Percentiles rank a stretch among this genome's conserved stretches.
Evolutionary conservation across 345 rosid genomes (phyloP).

Genomic region (Excoecaria cochinchinensis): DNA sequence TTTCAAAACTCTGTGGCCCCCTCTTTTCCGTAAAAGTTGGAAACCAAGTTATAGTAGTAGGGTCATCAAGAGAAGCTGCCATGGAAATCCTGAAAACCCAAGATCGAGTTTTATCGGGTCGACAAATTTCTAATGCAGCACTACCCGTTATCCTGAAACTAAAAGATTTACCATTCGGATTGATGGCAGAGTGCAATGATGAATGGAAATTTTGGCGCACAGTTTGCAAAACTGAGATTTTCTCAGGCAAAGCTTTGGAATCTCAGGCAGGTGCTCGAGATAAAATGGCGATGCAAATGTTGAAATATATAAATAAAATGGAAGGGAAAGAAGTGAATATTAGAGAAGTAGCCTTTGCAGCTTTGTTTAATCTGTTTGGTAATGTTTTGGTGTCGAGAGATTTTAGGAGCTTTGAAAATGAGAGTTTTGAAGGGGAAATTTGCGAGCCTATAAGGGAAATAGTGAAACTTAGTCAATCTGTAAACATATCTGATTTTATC

Average conservation of each 20-base stretch:
- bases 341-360: constrained; percentile 25
- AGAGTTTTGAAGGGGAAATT: constrained; percentile 25
- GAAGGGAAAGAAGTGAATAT: constrained; percentile 34
- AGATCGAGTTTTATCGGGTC: constrained; percentile 30
- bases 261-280: constrained; percentile 18
- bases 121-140: constrained; percentile 33
- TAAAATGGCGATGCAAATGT: constrained; percentile 28
- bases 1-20: constrained; percentile 31
- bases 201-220: constrained; percentile 29
- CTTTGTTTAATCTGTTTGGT: constrained; percentile 35
- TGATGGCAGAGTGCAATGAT: constrained; percentile 32
- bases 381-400: constrained; percentile 32
- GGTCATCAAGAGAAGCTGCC: constrained; percentile 35
- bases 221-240: constrained; percentile 32
- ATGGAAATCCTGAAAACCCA: constrained; percentile 35
- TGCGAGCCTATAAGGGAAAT: constrained; percentile 19
- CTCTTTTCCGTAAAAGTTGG: constrained; percentile 34
- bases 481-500: constrained; percentile 40
- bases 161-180: constrained; percentile 30
- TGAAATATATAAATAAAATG: constrained; percentile 19
- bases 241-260: constrained; percentile 31
- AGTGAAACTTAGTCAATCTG: constrained; percentile 23
- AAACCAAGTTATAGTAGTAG: constrained; percentile 32
- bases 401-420: constrained; percentile 22
- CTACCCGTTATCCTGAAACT: constrained; percentile 29